Percentiles rank a stretch among this genome's conserved stretches.
phyloP scores from a whole-genome alignment of 208 protist genomes.

The Leishmania mexicana region DNA sequence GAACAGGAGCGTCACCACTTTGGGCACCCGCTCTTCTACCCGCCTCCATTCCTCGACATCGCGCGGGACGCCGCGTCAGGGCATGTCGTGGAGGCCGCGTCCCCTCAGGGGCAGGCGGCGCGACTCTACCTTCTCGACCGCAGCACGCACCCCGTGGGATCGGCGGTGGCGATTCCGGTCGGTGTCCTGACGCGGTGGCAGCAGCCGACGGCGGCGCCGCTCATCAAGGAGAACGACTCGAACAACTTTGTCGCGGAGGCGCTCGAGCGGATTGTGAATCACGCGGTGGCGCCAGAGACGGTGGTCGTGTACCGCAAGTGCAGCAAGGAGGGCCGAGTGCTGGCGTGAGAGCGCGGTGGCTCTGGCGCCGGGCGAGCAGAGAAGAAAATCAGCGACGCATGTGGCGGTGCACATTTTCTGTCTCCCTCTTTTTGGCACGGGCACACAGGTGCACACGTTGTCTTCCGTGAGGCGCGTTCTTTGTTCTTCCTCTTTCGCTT shows the following conservation, averaged over 20 bases:
- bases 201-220: constrained; percentile 25
- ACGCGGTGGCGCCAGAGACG: constrained; percentile 22
- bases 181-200: constrained; percentile 30
- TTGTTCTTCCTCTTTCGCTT: neutral
- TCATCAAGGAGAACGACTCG: constrained; percentile 36
- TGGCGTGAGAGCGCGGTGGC: neutral
- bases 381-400: neutral
- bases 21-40: constrained; percentile 46
- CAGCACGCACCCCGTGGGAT: constrained; percentile 45
- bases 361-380: neutral
- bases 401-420: neutral
- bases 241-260: constrained; percentile 59
- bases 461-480: neutral
- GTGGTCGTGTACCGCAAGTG: constrained; percentile 12
- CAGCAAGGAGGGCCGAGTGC: constrained; percentile 6
- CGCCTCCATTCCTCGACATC: constrained; percentile 35
- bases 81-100: constrained; percentile 39
- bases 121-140: constrained; percentile 57
- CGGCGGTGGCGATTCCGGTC: constrained; percentile 40
- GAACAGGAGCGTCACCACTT: constrained; percentile 45
- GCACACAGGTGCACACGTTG: neutral
- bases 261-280: constrained; percentile 18
- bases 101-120: constrained; percentile 58
- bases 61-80: constrained; percentile 31
- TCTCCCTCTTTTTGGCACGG: neutral